These are phyloP conservation scores for Glaciozyma martinii DNA, from an alignment of 768 basidiomycete species.

Conservation along the genomic window DNA sequence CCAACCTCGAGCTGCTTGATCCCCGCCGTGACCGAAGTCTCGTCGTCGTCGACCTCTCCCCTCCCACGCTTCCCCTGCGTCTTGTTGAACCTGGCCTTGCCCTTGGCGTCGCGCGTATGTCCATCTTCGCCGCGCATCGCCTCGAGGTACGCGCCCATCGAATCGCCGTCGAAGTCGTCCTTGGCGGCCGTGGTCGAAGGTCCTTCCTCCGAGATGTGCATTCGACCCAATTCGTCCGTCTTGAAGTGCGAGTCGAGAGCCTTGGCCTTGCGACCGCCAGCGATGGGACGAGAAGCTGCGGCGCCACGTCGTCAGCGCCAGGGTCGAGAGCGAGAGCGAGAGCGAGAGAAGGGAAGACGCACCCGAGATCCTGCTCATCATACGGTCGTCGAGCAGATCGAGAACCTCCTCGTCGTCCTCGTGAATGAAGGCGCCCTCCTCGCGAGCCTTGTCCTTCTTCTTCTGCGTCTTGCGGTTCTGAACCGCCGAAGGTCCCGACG, in stretches of 20 bases:
- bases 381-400: slow-evolving; percentile 72
- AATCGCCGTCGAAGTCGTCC: slow-evolving; percentile 65
- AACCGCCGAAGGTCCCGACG: slow-evolving; percentile 31
- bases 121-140: slow-evolving; percentile 77
- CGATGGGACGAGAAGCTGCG: slow-evolving; percentile 21
- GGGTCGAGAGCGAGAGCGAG: neutral
- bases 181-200: slow-evolving; percentile 61
- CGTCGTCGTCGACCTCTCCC: slow-evolving; percentile 53
- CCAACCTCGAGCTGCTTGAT: slow-evolving; percentile 68
- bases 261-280: slow-evolving; percentile 5
- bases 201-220: slow-evolving; percentile 38
- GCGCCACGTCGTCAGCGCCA: slow-evolving; percentile 36
- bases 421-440: slow-evolving; percentile 57
- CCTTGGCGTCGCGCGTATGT: slow-evolving; percentile 71
- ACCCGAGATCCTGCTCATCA: slow-evolving; percentile 44
- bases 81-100: slow-evolving; percentile 89
- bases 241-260: slow-evolving; percentile 54
- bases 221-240: slow-evolving; percentile 51
- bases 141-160: slow-evolving; percentile 75
- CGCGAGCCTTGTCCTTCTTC: slow-evolving; percentile 37
- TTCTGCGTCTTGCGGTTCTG: slow-evolving; percentile 51
- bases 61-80: slow-evolving; percentile 74
- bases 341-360: neutral
- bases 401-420: slow-evolving; percentile 88
- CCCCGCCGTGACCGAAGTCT: slow-evolving; percentile 39